A percentile compares a stretch with the other conserved stretches of the same genome.
Conservation (phyloP, 495 filamentous ascomycete species). For the Penicillium paradoxum region DNA sequence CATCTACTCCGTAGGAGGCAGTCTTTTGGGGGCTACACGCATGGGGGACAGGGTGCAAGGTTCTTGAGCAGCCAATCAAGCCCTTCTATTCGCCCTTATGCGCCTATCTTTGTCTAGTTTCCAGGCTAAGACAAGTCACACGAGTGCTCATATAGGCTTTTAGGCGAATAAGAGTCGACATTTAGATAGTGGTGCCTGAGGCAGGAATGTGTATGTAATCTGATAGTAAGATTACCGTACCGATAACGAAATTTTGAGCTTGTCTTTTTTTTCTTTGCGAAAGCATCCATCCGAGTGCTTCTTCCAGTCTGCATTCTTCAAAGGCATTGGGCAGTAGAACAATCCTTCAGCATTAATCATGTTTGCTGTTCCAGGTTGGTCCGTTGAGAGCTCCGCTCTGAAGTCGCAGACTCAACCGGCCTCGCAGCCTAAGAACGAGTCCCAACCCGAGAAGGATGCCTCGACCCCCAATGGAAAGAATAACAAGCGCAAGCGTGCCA, state of each 20-base stretch:
- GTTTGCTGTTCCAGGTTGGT: conserved; percentile 94
- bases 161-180: not conserved
- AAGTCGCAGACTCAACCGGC: conserved; percentile 57
- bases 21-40: not conserved
- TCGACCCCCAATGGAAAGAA: conserved; percentile 30
- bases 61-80: not conserved
- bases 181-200: not conserved
- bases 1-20: not conserved
- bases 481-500: conserved; percentile 53
- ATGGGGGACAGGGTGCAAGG: not conserved
- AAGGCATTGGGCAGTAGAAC: not conserved
- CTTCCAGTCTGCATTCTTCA: not conserved
- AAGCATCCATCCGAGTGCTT: not conserved
- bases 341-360: conserved; percentile 43
- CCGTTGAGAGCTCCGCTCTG: conserved; percentile 62
- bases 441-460: conserved; percentile 26
- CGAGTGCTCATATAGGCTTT: not conserved
- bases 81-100: not conserved
- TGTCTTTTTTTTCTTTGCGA: conserved; percentile 3
- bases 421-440: conserved; percentile 19
- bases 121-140: not conserved
- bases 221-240: conserved; percentile 1
- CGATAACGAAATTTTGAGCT: conserved; percentile 10
- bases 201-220: not conserved
- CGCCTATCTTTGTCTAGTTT: not conserved